A percentile compares a stretch with the other conserved stretches of the same genome.
phyloP scores from a whole-genome alignment of 495 filamentous ascomycete species.

The Penicillium desertorum region DNA sequence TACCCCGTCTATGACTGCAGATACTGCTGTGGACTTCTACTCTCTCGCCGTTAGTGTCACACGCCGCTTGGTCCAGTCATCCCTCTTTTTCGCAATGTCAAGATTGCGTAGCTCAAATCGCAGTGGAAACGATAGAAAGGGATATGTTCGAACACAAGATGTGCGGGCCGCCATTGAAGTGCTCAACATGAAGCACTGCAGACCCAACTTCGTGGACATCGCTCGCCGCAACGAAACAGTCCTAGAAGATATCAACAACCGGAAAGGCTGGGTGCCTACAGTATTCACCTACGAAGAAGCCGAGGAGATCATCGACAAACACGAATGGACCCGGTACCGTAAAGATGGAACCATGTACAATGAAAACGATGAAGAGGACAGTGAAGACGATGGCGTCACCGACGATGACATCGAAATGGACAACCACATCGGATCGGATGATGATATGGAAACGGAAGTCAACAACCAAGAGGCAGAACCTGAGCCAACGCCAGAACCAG shows the following conservation, averaged over 20 bases:
- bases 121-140: constrained; percentile 30
- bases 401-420: constrained; percentile 22
- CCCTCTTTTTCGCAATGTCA: constrained; percentile 65
- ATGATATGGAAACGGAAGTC: not conserved
- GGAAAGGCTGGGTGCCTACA: constrained; percentile 26
- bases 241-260: constrained; percentile 49
- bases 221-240: constrained; percentile 59
- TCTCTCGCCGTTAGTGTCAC: constrained; percentile 65
- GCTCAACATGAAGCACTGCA: constrained; percentile 38
- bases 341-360: constrained; percentile 14
- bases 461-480: not conserved
- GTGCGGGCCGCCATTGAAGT: constrained; percentile 63
- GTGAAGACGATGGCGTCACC: constrained; percentile 21
- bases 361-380: constrained; percentile 21
- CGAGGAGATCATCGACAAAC: constrained; percentile 46
- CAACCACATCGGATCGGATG: not conserved
- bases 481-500: not conserved
- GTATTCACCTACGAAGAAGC: constrained; percentile 51
- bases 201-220: constrained; percentile 56
- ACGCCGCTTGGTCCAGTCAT: constrained; percentile 63
- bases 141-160: constrained; percentile 56
- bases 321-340: constrained; percentile 16
- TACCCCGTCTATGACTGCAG: constrained; percentile 60
- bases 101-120: constrained; percentile 47
- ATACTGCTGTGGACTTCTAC: constrained; percentile 75